phyloP scores from a whole-genome alignment of 768 basidiomycete species.

The Podaxis rugospora region DNA sequence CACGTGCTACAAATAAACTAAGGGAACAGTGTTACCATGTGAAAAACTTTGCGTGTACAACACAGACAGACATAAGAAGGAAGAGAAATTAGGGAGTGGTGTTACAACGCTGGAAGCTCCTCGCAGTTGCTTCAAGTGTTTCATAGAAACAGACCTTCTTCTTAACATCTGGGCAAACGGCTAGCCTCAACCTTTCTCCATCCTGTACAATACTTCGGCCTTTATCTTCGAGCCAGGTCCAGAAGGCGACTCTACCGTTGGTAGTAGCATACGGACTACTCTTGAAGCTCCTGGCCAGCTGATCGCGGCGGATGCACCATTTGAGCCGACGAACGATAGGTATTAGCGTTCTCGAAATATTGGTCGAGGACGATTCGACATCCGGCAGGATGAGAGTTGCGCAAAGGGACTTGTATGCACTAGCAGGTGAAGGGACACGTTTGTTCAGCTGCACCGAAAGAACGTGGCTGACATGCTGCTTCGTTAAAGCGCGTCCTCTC shows the following conservation, averaged over 20 bases:
- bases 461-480: conserved; percentile 46
- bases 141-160: conserved; percentile 62
- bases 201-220: conserved; percentile 51
- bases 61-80: no score
- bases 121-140: conserved; percentile 18
- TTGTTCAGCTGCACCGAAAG: conserved; percentile 51
- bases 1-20: not conserved
- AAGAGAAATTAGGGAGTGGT: not conserved
- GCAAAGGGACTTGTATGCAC: conserved; percentile 2
- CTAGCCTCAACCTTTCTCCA: conserved; percentile 61
- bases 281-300: conserved; percentile 54
- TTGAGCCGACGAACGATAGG: conserved; percentile 65
- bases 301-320: conserved; percentile 66
- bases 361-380: conserved; percentile 52
- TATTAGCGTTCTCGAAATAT: conserved; percentile 55
- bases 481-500: conserved; percentile 47
- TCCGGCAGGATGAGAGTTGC: conserved; percentile 41
- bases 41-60: not conserved
- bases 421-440: conserved; percentile 21
- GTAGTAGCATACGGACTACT: conserved; percentile 28
- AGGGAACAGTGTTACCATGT: not conserved
- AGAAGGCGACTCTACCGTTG: conserved; percentile 32
- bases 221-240: conserved; percentile 53
- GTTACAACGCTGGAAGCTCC: not conserved
- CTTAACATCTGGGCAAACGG: conserved; percentile 61